phyloP scores from a whole-genome alignment of 2,329 filamentous ascomycete species.

The Madurella mycetomatis region DNA sequence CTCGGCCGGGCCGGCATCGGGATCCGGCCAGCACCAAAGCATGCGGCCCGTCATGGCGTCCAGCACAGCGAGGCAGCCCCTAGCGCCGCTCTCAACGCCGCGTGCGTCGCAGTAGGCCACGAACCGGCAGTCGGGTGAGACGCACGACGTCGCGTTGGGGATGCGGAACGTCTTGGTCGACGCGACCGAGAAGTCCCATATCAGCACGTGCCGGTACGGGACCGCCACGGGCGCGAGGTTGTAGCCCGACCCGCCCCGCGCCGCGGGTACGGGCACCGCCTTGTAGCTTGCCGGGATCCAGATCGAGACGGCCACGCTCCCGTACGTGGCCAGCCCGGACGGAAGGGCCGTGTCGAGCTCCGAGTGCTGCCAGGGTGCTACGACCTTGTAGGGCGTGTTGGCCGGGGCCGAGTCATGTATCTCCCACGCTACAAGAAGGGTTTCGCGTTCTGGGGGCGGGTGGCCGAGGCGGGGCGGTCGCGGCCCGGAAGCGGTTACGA shows the following conservation, averaged over 20 bases:
- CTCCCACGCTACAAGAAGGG: slow-evolving; percentile 38
- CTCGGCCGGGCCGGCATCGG: slow-evolving; percentile 23
- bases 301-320: slow-evolving; percentile 37
- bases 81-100: slow-evolving; percentile 30
- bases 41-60: slow-evolving; percentile 35
- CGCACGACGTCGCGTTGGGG: slow-evolving; percentile 36
- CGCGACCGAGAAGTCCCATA: slow-evolving; percentile 38
- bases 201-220: slow-evolving; percentile 33
- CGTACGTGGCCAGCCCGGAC: slow-evolving; percentile 35
- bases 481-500: slow-evolving; percentile 37
- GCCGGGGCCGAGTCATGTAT: slow-evolving; percentile 27
- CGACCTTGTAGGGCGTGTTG: slow-evolving; percentile 34
- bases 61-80: slow-evolving; percentile 35
- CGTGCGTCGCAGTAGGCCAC: slow-evolving; percentile 38
- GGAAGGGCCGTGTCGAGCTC: slow-evolving; percentile 39
- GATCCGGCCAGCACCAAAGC: slow-evolving; percentile 38
- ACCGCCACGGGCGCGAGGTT: slow-evolving; percentile 34
- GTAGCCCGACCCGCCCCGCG: slow-evolving; percentile 28
- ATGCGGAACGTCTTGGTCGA: slow-evolving; percentile 38
- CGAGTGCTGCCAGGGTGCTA: slow-evolving; percentile 35
- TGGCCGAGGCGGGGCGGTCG: slow-evolving; percentile 35
- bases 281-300: slow-evolving; percentile 39
- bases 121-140: slow-evolving; percentile 39
- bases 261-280: slow-evolving; percentile 29
- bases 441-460: slow-evolving; percentile 36